These are phyloP conservation scores for Chrysanthemum seticuspe DNA, from an alignment of 129 eudicot genomes.

Conservation along the genomic window DNA sequence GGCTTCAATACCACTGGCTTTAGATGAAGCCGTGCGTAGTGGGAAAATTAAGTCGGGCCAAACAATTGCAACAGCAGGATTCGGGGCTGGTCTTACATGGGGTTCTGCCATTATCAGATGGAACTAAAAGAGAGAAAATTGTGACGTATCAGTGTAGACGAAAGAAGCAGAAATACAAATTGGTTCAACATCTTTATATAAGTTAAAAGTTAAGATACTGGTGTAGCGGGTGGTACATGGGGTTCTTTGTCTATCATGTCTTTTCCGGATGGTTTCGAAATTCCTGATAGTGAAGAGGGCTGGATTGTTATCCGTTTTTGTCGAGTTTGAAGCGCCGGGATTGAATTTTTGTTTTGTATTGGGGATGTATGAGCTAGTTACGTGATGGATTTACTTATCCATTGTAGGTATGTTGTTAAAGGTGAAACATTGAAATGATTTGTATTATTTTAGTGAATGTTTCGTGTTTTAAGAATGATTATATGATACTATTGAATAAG, in stretches of 20 bases:
- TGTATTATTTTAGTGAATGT: neutral
- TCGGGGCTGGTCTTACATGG: slow-evolving; percentile 99
- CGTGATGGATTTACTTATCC: slow-evolving; percentile 1
- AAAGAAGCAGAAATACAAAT: too few species aligned
- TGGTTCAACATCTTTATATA: neutral
- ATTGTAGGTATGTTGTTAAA: slow-evolving; percentile 1
- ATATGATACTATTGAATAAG: too few species aligned
- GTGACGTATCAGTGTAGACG: too few species aligned
- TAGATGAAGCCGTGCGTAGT: slow-evolving; percentile 90
- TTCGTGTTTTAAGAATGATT: neutral
- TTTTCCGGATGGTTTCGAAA: neutral
- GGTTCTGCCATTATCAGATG: slow-evolving; percentile 90
- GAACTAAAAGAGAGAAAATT: slow-evolving; percentile 22
- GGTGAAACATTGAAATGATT: neutral
- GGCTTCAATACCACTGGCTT: slow-evolving; percentile 93
- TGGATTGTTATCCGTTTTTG: neutral
- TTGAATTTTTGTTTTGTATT: neutral
- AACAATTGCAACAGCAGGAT: slow-evolving; percentile 88
- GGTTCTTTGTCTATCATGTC: slow-evolving; percentile 1
- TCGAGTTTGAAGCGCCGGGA: neutral
- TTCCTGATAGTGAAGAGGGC: neutral
- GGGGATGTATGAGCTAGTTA: neutral
- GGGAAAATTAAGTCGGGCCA: slow-evolving; percentile 85
- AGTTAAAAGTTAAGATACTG: neutral
- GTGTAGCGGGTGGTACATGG: neutral